phyloP scores from a whole-genome alignment of 257 asterid species.

The Primulina tabacum region DNA sequence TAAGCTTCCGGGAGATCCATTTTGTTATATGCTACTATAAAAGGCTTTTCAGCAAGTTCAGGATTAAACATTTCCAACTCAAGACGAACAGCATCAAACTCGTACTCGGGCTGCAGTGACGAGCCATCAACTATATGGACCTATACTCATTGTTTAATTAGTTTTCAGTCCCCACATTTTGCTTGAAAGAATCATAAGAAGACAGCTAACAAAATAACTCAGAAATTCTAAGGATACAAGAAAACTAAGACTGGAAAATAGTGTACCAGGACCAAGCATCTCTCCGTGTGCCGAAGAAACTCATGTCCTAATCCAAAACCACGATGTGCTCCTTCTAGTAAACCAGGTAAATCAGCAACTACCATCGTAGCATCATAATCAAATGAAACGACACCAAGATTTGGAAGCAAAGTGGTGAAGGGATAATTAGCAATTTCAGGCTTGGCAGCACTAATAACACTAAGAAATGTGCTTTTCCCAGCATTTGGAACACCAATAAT shows the following conservation, averaged over 20 bases:
- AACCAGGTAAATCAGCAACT: slow-evolving; percentile 94
- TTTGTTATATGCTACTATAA: slow-evolving; percentile 76
- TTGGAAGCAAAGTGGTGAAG: slow-evolving; percentile 97
- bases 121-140: slow-evolving; percentile 95
- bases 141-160: slow-evolving; percentile 31
- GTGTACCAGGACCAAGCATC: slow-evolving; percentile 90
- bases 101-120: slow-evolving; percentile 83
- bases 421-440: slow-evolving; percentile 92
- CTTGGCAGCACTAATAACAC: slow-evolving; percentile 92
- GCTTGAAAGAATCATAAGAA: not conserved
- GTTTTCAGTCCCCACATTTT: slow-evolving; percentile 10
- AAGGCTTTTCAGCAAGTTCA: slow-evolving; percentile 84
- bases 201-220: not conserved
- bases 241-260: slow-evolving; percentile 8
- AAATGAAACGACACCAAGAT: slow-evolving; percentile 92
- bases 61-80: slow-evolving; percentile 98
- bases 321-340: slow-evolving; percentile 94
- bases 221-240: not conserved
- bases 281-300: slow-evolving; percentile 90
- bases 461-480: slow-evolving; percentile 92
- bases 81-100: slow-evolving; percentile 94
- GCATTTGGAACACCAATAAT: slow-evolving; percentile 97
- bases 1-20: slow-evolving; percentile 93
- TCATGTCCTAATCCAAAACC: slow-evolving; percentile 98
- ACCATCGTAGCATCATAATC: slow-evolving; percentile 81